Base-by-base conservation (phyloP, 2,329 filamentous ascomycete genomes). In the Allantophomopsis lycopodina region DNA sequence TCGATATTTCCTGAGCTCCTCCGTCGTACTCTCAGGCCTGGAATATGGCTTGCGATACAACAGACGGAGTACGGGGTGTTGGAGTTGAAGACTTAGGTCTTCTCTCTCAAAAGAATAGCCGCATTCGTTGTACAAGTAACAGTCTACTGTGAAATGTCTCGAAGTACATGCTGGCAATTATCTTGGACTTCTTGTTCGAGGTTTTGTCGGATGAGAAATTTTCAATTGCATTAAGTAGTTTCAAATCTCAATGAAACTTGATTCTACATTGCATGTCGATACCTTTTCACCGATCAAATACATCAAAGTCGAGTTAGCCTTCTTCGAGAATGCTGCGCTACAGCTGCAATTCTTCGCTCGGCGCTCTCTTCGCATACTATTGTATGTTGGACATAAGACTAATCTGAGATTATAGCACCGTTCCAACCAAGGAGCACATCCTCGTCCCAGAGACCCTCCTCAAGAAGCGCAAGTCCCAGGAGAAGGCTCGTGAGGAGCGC, bases 401-500 rank as follows among this genome's bases (percentile, higher is more conserved):
- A 78, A 85, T 83, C 79, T 85, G 23, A 13, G n/a, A 64, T 77
- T 62, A 60, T 62, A 94, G 87, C 71, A 79, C 79, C 69, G 84
- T 94, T 61, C 86, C 91, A 55, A 94, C 87, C 66, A 71, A 88
- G 68, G 85, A 95, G 67, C 83, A 96, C 67, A 79, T 98, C 65
- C 76, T 96, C 65, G 86, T 96, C 63, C 91, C 91, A 56, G 91
- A 98, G 85, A 98, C 91, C 59, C 85, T 98, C 61, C 79, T 98
- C 68, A 98, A 98, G 84, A 98, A 98, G 86, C 85, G 91, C 75
- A 98, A 98, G 87, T 86, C 79, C 67, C 89, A 95, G 73, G 91
- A 98, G 80, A 94, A 95, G 80, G 87, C 88, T 65, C 84, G 88
- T 66, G 88, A 91, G 66, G 84, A 89, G 70, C 82, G 80, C 64